Evolutionary conservation across 768 basidiomycete species (phyloP), one percentile per base, ranked within the genome.

Genomic region (Hydnomerulius pinastri): DNA sequence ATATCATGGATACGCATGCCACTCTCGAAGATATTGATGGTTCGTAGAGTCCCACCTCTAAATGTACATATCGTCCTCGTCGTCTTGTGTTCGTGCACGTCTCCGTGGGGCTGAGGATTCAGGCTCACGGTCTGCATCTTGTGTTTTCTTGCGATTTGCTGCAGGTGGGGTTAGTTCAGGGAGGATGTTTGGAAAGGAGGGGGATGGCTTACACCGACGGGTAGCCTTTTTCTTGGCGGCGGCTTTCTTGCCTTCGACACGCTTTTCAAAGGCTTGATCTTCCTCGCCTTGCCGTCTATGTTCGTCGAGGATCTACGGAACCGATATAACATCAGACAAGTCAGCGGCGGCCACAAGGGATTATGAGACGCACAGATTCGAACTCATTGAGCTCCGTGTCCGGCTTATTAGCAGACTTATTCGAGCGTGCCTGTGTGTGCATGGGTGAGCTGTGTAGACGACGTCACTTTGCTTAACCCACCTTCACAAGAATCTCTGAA

Each of bases 371-470:
- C 53, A 90, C 94, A 63, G 78, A 77, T 68, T 98, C 94, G 62
- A 99, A 99, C 71, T 99, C 96, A 56, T 95, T 88, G 40, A 98
- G 72, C 60, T 98, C 96, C 0, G 87, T 80, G 57, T 97, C 95
- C 3, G 93, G 91, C 68, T 97, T 98, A 65, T 87, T 91, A 55
- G 89, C 83, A 28, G 86, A 87, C 71, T 97, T 98, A 71, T 96
- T 96, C 27, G 82, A 71, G n/a, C 92, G 81, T 29, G 92, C 91
- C 86, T 90, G 18, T 27, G 40, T 25, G 13, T n/a, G 40, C 50
- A n/a, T 25, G n/a, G 42, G 13, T 30, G 21, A 44, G 35, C 5
- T 17, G 13, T 35, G 11, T 4, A 12, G n/a, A n/a, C n/a, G n/a
- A n/a, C n/a, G n/a, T n/a, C n/a, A n/a, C 23, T 23, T n/a, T 9